Percentiles rank a stretch among this genome's conserved stretches.
These are phyloP conservation scores for Acrodontium crateriforme DNA, from an alignment of 2,329 filamentous ascomycete species.

Conservation along the genomic window DNA sequence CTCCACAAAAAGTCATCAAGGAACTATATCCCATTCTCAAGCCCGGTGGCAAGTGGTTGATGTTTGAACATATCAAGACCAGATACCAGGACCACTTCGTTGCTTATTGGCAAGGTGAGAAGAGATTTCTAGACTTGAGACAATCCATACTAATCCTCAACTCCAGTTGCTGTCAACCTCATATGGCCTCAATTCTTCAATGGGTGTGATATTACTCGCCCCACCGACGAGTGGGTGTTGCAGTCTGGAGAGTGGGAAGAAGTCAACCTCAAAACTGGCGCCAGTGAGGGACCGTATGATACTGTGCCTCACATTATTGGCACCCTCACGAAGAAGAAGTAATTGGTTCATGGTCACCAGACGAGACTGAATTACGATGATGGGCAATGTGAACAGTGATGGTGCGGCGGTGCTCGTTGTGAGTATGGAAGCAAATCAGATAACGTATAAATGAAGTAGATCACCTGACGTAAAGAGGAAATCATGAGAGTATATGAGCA, in stretches of 20 bases:
- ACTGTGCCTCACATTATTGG: conserved; percentile 22
- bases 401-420: no score
- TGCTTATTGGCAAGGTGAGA: conserved; percentile 22
- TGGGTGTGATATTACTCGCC: conserved; percentile 21
- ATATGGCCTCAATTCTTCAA: conserved; percentile 24
- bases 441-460: no score
- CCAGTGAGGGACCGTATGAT: conserved; percentile 21
- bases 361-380: no score
- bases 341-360: no score
- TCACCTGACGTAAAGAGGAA: no score
- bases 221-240: conserved; percentile 23
- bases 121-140: no score
- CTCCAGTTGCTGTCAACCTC: conserved; percentile 16
- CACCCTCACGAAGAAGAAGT: conserved; percentile 21
- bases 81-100: conserved; percentile 21
- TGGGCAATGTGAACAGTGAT: no score
- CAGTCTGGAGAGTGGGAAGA: conserved; percentile 22
- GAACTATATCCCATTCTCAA: conserved; percentile 45
- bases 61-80: conserved; percentile 46
- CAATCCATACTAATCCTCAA: conserved; percentile 2
- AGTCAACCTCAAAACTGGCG: conserved; percentile 17
- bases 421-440: no score
- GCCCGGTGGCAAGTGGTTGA: conserved; percentile 48
- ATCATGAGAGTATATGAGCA: no score
- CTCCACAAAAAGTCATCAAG: conserved; percentile 41